phyloP scores from a whole-genome alignment of 768 basidiomycete species.

The Russula lepida region DNA sequence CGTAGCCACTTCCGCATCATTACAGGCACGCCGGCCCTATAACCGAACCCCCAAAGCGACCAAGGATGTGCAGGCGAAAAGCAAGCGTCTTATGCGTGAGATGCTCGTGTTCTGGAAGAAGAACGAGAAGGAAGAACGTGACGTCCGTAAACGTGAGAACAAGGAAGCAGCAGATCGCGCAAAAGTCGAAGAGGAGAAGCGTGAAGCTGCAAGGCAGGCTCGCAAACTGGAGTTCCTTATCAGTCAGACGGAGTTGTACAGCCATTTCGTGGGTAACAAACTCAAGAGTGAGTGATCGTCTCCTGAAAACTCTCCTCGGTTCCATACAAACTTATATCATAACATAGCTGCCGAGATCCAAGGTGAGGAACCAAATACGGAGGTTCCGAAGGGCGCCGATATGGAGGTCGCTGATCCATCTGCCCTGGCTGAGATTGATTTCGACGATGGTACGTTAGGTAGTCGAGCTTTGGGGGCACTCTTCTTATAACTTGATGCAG shows the following conservation, averaged over 20 bases:
- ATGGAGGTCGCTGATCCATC: conserved; percentile 45
- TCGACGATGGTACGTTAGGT: conserved; percentile 68
- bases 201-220: conserved; percentile 89
- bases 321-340: conserved; percentile 16
- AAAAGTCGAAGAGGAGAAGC: conserved; percentile 84
- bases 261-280: conserved; percentile 98
- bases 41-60: conserved; percentile 64
- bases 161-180: conserved; percentile 87
- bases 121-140: conserved; percentile 94
- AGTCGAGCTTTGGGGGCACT: background rate
- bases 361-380: conserved; percentile 40
- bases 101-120: conserved; percentile 98
- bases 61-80: conserved; percentile 80
- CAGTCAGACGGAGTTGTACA: conserved; percentile 97
- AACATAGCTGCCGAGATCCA: conserved; percentile 65
- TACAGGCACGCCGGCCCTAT: conserved; percentile 72
- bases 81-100: conserved; percentile 85
- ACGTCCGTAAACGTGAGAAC: conserved; percentile 86
- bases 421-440: conserved; percentile 69
- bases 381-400: conserved; percentile 49
- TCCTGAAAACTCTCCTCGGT: background rate
- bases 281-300: conserved; percentile 68
- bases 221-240: conserved; percentile 97
- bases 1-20: conserved; percentile 61
- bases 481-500: conserved; percentile 32